phyloP scores from a whole-genome alignment of 2,329 filamentous ascomycete genomes.

The Graphium sp. region DNA sequence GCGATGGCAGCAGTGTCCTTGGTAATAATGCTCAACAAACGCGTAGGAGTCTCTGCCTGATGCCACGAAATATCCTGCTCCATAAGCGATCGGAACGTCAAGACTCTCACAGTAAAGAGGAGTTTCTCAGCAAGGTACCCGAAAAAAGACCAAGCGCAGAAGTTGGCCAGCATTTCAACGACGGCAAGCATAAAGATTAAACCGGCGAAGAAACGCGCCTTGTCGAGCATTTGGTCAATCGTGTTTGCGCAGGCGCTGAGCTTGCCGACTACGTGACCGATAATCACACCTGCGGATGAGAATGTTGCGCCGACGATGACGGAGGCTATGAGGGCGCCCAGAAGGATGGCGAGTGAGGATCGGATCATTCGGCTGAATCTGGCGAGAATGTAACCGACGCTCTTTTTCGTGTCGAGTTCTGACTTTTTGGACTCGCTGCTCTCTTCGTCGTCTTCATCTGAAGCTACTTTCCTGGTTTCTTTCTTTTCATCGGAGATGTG shows the following conservation, averaged over 20 bases:
- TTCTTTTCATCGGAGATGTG: slow-evolving; percentile 3
- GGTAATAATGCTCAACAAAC: slow-evolving; percentile 35
- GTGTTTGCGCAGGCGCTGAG: slow-evolving; percentile 34
- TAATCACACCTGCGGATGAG: slow-evolving; percentile 38
- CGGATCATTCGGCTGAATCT: slow-evolving; percentile 8
- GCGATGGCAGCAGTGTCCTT: slow-evolving; percentile 34
- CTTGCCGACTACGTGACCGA: slow-evolving; percentile 41
- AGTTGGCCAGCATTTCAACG: slow-evolving; percentile 41
- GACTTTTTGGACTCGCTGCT: slow-evolving; percentile 2
- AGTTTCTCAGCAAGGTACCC: slow-evolving; percentile 39
- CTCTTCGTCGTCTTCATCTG: slow-evolving; percentile 1
- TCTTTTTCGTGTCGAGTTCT: slow-evolving; percentile 6
- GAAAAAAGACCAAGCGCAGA: slow-evolving; percentile 37
- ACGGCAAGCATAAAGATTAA: slow-evolving; percentile 44
- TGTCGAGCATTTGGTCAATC: slow-evolving; percentile 24
- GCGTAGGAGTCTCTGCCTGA: slow-evolving; percentile 29
- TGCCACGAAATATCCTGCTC: slow-evolving; percentile 44
- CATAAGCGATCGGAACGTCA: slow-evolving; percentile 38
- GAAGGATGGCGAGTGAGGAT: slow-evolving; percentile 19
- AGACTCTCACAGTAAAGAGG: slow-evolving; percentile 34
- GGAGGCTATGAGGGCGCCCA: slow-evolving; percentile 30
- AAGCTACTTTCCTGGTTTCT: background rate
- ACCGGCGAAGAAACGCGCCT: slow-evolving; percentile 34
- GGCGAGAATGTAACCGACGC: slow-evolving; percentile 8
- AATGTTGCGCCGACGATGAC: slow-evolving; percentile 38